Evolutionary conservation across 805 yeast genomes (phyloP), one percentile per base, ranked within the genome.

Genomic region (Metschnikowia borealis): DNA sequence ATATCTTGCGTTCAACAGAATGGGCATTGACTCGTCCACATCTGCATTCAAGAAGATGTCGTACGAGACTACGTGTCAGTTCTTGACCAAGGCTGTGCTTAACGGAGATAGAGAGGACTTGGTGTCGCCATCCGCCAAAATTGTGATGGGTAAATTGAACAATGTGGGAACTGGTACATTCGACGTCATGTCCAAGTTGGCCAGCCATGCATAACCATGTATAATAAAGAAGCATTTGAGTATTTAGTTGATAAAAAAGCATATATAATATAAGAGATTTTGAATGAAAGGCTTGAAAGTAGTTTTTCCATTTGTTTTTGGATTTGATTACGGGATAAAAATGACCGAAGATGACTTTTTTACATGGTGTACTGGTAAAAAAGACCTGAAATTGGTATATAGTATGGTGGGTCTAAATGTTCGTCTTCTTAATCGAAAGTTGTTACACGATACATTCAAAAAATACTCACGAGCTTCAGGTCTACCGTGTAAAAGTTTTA

Each of bases 1-100:
- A 2, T 94, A 91, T 66, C 74, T 92, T 66, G 96, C 99, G 23
- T 94, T 94, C 78, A 91, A 89, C 71, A 88, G 99, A 78, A 97
- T 89, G 74, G 99, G 99, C 70, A 91, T 95, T 67, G 98, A 94
- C 68, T 81, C 96, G 1, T 82, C 94, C 13, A 90, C 97, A 1
- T 91, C 98, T 6, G 87, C 98, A 15, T 89, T 94, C 77, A 86
- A 89, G 91, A 94, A 94, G 77, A 94, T 94, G 99, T 89, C 97
- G 50, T 94, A 90, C 70, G 99, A 94, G 74, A 94, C 99, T 41
- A 94, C 99, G 1, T 90, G 97, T 75, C 96, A 89, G 71, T 94
- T 94, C 79, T 79, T 94, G 67, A 94, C 97, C 47, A 89, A 90
- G 75, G 96, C 98, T 6, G 98, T 94, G 44, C 76, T 94, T 65